These are phyloP conservation scores for Pleurozium schreberi DNA, from an alignment of 225 moss, liverwort and hornwort species.

Conservation along the genomic window DNA sequence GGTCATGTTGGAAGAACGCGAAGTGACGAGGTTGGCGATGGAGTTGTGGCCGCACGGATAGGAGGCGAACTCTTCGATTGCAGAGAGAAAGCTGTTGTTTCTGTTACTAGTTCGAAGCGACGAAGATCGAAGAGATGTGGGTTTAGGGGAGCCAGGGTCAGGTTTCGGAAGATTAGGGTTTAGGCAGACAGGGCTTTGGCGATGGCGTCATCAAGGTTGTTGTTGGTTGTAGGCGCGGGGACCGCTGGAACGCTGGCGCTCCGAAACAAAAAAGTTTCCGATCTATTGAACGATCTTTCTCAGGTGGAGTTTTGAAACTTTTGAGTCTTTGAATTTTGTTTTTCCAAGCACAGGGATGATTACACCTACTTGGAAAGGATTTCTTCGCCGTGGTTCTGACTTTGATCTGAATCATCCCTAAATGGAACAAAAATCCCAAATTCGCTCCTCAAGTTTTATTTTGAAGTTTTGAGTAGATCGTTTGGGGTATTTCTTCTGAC, in stretches of 20 bases:
- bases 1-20: neutral
- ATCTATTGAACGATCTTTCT: neutral
- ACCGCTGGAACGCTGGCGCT: neutral
- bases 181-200: neutral
- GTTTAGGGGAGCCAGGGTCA: neutral
- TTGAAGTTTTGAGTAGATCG: neutral
- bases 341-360: neutral
- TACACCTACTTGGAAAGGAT: neutral
- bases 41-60: neutral
- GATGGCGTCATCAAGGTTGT: neutral
- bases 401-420: neutral
- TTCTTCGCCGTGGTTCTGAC: neutral
- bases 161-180: neutral
- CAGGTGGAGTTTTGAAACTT: neutral
- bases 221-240: neutral
- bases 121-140: neutral
- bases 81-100: neutral
- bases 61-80: neutral
- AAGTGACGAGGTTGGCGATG: neutral
- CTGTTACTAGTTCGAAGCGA: neutral
- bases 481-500: neutral
- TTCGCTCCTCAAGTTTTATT: neutral
- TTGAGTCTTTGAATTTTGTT: neutral
- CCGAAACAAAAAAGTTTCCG: neutral
- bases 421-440: neutral